Conservation (phyloP, 495 filamentous ascomycete species). For the Hypoxylon fuscum region DNA sequence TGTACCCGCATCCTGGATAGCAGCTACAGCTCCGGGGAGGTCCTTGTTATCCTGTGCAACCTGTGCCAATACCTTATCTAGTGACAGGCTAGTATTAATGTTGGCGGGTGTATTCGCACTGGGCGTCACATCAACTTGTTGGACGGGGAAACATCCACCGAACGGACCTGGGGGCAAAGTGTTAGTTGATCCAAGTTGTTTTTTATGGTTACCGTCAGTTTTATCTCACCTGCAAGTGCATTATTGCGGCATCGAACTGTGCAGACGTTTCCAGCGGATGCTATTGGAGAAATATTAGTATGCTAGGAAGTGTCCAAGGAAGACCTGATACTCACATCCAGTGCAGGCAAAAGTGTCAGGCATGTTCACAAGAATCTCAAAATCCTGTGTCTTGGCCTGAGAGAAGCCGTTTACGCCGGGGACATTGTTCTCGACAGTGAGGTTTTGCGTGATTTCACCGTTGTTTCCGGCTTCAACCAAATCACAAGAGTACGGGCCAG, state of each 20-base stretch:
- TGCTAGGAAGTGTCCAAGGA: not conserved
- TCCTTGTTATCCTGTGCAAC: conserved; percentile 46
- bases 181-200: too few relatives aligned
- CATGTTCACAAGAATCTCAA: conserved; percentile 58
- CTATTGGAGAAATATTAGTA: conserved; percentile 30
- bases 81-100: conserved; percentile 41
- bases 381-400: conserved; percentile 55
- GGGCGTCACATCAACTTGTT: conserved; percentile 50
- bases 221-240: conserved; percentile 64
- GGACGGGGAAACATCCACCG: conserved; percentile 55
- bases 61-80: conserved; percentile 44
- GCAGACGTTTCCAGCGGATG: conserved; percentile 61
- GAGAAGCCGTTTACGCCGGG: conserved; percentile 58
- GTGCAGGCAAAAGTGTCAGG: conserved; percentile 50
- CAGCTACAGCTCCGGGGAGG: conserved; percentile 47
- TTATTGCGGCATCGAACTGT: conserved; percentile 65
- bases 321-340: conserved; percentile 42
- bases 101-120: conserved; percentile 48
- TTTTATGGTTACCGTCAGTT: too few relatives aligned
- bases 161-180: too few relatives aligned
- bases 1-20: conserved; percentile 47
- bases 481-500: conserved; percentile 62
- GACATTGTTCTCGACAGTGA: conserved; percentile 56
- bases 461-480: conserved; percentile 56
- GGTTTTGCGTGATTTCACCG: conserved; percentile 51